A percentile compares a stretch with the other conserved stretches of the same genome.
Conservation (phyloP, 331 rosid species). For the Acacia pycnantha region DNA sequence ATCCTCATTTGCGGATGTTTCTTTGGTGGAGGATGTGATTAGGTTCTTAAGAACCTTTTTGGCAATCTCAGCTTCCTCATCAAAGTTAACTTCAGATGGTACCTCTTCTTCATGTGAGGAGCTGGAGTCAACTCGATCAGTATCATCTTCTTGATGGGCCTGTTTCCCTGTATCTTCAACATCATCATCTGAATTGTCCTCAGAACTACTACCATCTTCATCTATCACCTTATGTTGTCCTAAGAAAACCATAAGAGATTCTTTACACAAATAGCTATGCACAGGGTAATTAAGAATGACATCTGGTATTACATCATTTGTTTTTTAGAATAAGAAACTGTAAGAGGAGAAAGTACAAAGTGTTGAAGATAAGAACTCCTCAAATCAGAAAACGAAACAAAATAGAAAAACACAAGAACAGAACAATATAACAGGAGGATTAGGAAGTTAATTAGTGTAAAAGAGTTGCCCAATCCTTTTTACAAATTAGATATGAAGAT, state of each 20-base stretch:
- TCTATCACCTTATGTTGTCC: conserved; percentile 47
- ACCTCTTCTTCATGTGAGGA: conserved; percentile 39
- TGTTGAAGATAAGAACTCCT: neutral
- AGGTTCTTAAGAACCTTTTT: conserved; percentile 71
- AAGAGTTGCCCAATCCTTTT: too few relatives aligned
- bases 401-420: neutral
- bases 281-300: neutral
- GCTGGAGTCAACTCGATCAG: conserved; percentile 39
- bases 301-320: neutral
- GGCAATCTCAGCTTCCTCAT: conserved; percentile 79
- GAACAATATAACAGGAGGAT: neutral
- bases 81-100: conserved; percentile 65
- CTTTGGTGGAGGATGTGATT: conserved; percentile 54
- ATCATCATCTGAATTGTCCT: conserved; percentile 52
- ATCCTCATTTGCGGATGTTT: conserved; percentile 41
- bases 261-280: conserved; percentile 17
- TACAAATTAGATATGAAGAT: too few relatives aligned
- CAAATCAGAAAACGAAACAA: neutral
- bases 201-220: conserved; percentile 45
- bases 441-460: neutral
- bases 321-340: neutral
- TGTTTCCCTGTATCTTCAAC: conserved; percentile 23
- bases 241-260: conserved; percentile 34
- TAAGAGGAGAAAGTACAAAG: neutral
- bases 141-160: conserved; percentile 43